Base-by-base conservation (phyloP, 306 rosid species). In the Glycine soja region DNA sequence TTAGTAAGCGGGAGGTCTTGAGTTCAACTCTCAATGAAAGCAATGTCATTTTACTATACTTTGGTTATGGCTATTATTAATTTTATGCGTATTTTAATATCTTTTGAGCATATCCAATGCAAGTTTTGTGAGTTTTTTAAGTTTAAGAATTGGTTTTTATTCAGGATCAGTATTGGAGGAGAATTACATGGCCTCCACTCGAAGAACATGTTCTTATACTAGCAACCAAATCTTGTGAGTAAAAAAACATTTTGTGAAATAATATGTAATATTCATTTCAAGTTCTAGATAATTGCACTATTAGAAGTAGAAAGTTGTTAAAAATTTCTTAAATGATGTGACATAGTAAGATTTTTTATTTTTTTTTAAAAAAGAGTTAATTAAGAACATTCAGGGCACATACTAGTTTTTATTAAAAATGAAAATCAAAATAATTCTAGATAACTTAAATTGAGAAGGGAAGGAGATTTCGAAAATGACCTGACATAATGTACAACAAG, bases 401-500 rank as follows among this genome's bases (percentile, higher is more conserved):
- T 54, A 16, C 32, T 11, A 36, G 16, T 12, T 43, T 45, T 69
- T 45, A 42, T 14, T 8, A 62, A 6, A 61, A 3, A 19, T 50
- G 32, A 7, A 11, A 40, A 45, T 56, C 24, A 53, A 64, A 64
- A 59, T 30, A 63, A 50, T 50, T 76, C 46, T 72, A 34, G 19
- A 72, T 11, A 72, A 36, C 71, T 8, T 38, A 79, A 79, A 38
- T 57, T 19, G n/a, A 58, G 69, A 79, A 53, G 58, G 64, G 11
- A 77, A 24, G 30, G 30, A 24, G 12, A 24, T 24, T 24, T 24
- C 30, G 4, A 30, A 18, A 78, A 13, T 74, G 19, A 86, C 86
- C 86, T 86, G 86, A 11, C 61, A 42, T 59, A 86, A 74, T 67
- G 88, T 82, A 74, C 86, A 86, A 19, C 88, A 82, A 52, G 88